phyloP scores from a whole-genome alignment of 2,329 filamentous ascomycete genomes.

The Biscogniauxia marginata region DNA sequence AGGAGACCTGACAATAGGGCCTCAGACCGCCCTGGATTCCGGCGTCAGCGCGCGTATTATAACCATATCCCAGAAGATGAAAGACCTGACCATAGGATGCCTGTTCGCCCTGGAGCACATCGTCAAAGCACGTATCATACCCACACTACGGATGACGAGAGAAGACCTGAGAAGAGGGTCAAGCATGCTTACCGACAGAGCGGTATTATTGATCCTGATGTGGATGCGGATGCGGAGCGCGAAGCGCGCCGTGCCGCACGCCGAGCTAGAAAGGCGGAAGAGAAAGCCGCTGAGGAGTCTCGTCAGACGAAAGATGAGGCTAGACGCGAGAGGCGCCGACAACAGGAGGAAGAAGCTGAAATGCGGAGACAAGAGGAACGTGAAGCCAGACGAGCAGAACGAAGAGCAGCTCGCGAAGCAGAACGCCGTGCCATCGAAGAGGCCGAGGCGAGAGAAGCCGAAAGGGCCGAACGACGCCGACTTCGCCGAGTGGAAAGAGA shows the following conservation, averaged over 20 bases:
- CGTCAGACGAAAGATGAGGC: constrained; percentile 57
- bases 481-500: constrained; percentile 40
- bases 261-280: constrained; percentile 56
- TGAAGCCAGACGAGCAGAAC: constrained; percentile 56
- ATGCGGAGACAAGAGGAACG: constrained; percentile 55
- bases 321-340: constrained; percentile 53
- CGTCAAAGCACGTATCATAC: constrained; percentile 50
- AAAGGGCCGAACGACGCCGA: constrained; percentile 40
- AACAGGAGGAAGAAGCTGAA: constrained; percentile 53
- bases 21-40: not conserved
- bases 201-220: constrained; percentile 44
- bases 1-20: not conserved
- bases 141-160: constrained; percentile 51
- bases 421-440: constrained; percentile 51
- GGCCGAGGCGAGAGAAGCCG: constrained; percentile 37
- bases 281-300: constrained; percentile 52
- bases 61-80: not conserved
- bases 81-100: not conserved
- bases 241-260: constrained; percentile 64
- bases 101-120: constrained; percentile 42
- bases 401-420: constrained; percentile 49
- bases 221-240: constrained; percentile 52
- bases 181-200: constrained; percentile 39
- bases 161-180: constrained; percentile 36
- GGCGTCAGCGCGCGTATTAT: not conserved